Evolutionary conservation across 768 basidiomycete species (phyloP).

Genomic region (Lentinula aciculospora): DNA sequence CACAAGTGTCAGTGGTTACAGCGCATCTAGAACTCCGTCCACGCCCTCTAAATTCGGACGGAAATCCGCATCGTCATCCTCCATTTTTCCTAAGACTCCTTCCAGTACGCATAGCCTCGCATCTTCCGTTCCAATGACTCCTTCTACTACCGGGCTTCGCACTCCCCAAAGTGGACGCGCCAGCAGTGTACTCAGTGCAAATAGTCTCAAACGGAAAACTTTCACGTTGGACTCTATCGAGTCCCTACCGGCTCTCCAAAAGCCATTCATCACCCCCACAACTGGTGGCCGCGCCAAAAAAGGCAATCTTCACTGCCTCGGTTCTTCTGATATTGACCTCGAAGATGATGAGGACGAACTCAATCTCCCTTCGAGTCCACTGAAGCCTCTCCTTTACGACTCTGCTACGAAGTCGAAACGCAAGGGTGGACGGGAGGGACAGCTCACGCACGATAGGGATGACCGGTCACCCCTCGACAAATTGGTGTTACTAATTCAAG

Average conservation of each 20-base stretch:
- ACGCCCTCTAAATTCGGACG: constrained; percentile 5
- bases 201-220: constrained; percentile 11
- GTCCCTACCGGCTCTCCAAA: constrained; percentile 26
- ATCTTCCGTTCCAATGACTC: constrained; percentile 16
- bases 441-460: constrained; percentile 62
- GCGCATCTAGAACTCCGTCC: constrained; percentile 11
- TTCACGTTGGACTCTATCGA: constrained; percentile 41
- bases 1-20: not conserved
- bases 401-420: not conserved
- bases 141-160: constrained; percentile 21
- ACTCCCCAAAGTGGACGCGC: not conserved
- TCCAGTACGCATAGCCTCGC: constrained; percentile 2
- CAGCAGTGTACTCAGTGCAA: not conserved
- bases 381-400: constrained; percentile 4
- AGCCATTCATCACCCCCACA: constrained; percentile 25
- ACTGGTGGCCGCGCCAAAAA: constrained; percentile 19
- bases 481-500: constrained; percentile 69
- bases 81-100: constrained; percentile 3
- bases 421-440: constrained; percentile 10
- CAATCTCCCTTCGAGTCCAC: constrained; percentile 8
- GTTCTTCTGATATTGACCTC: not conserved
- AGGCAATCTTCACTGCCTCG: not conserved
- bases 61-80: not conserved
- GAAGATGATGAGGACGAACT: constrained; percentile 6
- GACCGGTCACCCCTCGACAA: constrained; percentile 76